Evolutionary conservation across 192 early-diverging fungal genomes (phyloP).

Genomic region (Coemansia sp.): DNA sequence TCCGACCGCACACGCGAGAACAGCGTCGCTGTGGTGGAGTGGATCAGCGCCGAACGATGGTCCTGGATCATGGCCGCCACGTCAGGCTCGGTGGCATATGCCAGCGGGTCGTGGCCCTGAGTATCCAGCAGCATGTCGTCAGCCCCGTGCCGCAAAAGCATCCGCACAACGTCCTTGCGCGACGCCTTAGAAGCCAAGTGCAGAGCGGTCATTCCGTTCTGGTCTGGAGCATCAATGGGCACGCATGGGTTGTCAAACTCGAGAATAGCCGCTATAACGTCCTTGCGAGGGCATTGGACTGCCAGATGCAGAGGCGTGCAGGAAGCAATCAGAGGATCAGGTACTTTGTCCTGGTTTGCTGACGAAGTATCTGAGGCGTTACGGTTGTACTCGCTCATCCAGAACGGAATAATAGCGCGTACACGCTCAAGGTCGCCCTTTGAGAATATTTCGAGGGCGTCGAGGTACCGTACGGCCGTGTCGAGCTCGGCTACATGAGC

Average conservation of each 20-base stretch:
- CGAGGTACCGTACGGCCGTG: constrained; percentile 29
- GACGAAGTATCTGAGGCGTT: background rate
- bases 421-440: constrained; percentile 35
- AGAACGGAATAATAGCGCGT: constrained; percentile 23
- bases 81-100: constrained; percentile 37
- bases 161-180: constrained; percentile 62
- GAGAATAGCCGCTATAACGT: constrained; percentile 56
- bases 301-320: constrained; percentile 58
- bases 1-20: constrained; percentile 50
- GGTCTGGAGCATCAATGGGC: constrained; percentile 56
- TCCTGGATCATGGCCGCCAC: constrained; percentile 57
- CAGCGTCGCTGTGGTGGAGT: constrained; percentile 48
- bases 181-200: constrained; percentile 71
- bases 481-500: background rate
- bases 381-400: constrained; percentile 41
- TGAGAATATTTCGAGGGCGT: constrained; percentile 49
- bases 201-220: constrained; percentile 67
- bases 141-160: constrained; percentile 64
- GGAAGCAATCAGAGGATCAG: constrained; percentile 27
- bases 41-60: constrained; percentile 57
- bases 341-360: background rate
- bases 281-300: constrained; percentile 62
- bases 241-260: constrained; percentile 45
- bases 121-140: constrained; percentile 65
- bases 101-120: constrained; percentile 61